These are phyloP conservation scores for Jamesozyma spencerorum DNA, from an alignment of 805 yeast genomes.

Conservation along the genomic window DNA sequence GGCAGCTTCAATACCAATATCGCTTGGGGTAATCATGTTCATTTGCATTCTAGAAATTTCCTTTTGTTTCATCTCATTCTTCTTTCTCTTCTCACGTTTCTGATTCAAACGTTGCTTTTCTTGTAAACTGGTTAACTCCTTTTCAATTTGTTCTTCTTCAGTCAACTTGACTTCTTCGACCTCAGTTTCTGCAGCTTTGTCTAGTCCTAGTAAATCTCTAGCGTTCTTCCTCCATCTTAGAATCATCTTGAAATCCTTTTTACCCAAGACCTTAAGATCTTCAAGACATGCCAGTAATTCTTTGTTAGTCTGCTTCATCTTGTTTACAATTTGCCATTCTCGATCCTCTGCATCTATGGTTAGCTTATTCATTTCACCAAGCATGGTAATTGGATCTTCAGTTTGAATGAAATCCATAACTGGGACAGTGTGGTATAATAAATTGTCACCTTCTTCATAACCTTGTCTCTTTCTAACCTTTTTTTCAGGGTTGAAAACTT, in stretches of 20 bases:
- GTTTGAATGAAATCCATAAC: constrained; percentile 72
- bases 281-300: constrained; percentile 78
- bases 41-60: constrained; percentile 87
- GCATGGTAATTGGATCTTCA: constrained; percentile 73
- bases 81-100: constrained; percentile 74
- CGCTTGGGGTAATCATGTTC: constrained; percentile 90
- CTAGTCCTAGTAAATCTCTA: constrained; percentile 64
- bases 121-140: constrained; percentile 66
- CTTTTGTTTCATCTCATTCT: constrained; percentile 76
- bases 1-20: constrained; percentile 90
- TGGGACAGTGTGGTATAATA: constrained; percentile 59
- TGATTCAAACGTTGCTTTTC: constrained; percentile 58
- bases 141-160: constrained; percentile 84
- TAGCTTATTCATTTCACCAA: constrained; percentile 67
- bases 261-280: constrained; percentile 90
- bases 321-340: constrained; percentile 63
- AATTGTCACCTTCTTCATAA: constrained; percentile 88
- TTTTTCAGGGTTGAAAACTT: constrained; percentile 89
- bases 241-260: constrained; percentile 79
- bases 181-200: constrained; percentile 39
- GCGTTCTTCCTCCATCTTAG: constrained; percentile 85
- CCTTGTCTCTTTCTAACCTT: constrained; percentile 88
- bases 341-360: constrained; percentile 48
- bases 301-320: constrained; percentile 64
- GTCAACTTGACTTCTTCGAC: constrained; percentile 61